Evolutionary conservation across 225 moss, liverwort and hornwort species (phyloP), one percentile per base, ranked within the genome.

Genomic region (Marchantia polymorpha): DNA sequence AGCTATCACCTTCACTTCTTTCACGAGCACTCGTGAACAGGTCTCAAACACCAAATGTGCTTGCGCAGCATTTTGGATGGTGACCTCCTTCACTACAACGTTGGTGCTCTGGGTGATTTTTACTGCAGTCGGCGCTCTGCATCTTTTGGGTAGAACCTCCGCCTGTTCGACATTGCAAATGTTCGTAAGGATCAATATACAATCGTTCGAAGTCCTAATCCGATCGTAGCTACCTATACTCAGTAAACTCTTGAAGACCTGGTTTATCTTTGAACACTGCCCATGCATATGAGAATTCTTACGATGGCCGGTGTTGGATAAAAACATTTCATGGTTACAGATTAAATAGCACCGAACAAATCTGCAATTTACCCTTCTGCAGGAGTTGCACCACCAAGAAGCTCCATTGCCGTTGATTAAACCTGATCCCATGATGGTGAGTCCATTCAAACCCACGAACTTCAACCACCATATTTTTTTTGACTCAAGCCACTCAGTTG

Each of bases 21-120:
- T 22, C 60, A 92, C 90, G 77, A 88, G 74, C 56, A 92, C 86
- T 77, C 81, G 83, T 23, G 88, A 87, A 75, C 89, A 88, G 52
- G 83, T 88, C 55, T 90, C 87, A 25, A 92, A 90, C 64, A 86
- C 88, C 50, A 92, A 82, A 48, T 92, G 92, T 81, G 88, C 87
- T 82, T 91, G 90, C 29, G 88, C 86, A 68, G 91, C 88, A 75
- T 92, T 84, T 48, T 85, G 78, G 68, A 92, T 88, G 29, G 82
- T 79, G 74, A 92, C 83, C 80, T 87, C 90, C 26, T 61, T 72
- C 60, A 82, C 77, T 10, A 82, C 63, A 25, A 82, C 63, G 63
- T 82, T 82, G 8, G 49, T 77, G 63, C 82, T 82, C 16, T 69
- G 51, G 3, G 53, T n/a, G 12, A 82, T 49, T n/a, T 31, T 16